Conservation (phyloP, 2,329 filamentous ascomycete genomes). For the Aspergillus sp. region DNA sequence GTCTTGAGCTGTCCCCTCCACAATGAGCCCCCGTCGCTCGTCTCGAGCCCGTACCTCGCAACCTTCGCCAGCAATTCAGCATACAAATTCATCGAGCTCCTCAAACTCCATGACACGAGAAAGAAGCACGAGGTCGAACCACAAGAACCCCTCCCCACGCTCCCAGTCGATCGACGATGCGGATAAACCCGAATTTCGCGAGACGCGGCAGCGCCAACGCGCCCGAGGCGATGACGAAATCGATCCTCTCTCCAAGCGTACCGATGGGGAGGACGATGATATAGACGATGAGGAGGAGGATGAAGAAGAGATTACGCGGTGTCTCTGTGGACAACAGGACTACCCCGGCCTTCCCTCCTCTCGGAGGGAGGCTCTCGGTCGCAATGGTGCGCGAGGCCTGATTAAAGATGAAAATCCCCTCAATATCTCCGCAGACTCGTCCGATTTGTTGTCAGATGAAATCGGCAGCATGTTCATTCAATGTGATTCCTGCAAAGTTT, state of each 20-base stretch:
- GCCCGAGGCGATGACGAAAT: conserved; percentile 68
- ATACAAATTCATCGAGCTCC: conserved; percentile 77
- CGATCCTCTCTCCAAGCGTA: conserved; percentile 55
- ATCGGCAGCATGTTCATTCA: conserved; percentile 95
- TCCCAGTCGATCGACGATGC: conserved; percentile 60
- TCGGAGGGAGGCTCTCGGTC: conserved; percentile 60
- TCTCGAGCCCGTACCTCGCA: conserved; percentile 85
- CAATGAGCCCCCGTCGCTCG: conserved; percentile 79
- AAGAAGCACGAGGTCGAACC: conserved; percentile 71
- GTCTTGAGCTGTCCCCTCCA: conserved; percentile 22
- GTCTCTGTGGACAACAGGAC: conserved; percentile 91
- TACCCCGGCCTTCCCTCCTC: conserved; percentile 78
- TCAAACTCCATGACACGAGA: conserved; percentile 75
- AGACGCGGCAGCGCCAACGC: conserved; percentile 79
- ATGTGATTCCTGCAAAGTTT: conserved; percentile 96
- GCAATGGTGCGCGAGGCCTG: conserved; percentile 57
- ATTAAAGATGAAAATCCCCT: conserved; percentile 62
- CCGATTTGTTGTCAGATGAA: conserved; percentile 72
- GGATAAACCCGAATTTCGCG: conserved; percentile 66
- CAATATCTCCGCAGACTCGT: conserved; percentile 64
- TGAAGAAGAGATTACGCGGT: conserved; percentile 93
- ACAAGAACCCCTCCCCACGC: conserved; percentile 71
- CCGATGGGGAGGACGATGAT: conserved; percentile 59
- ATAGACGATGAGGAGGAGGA: conserved; percentile 66
- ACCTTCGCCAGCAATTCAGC: conserved; percentile 68